Percentiles rank a stretch among this genome's conserved stretches.
Evolutionary conservation across 2,329 filamentous ascomycete species (phyloP).

Genomic region (Penicillium psychrosexuale): DNA sequence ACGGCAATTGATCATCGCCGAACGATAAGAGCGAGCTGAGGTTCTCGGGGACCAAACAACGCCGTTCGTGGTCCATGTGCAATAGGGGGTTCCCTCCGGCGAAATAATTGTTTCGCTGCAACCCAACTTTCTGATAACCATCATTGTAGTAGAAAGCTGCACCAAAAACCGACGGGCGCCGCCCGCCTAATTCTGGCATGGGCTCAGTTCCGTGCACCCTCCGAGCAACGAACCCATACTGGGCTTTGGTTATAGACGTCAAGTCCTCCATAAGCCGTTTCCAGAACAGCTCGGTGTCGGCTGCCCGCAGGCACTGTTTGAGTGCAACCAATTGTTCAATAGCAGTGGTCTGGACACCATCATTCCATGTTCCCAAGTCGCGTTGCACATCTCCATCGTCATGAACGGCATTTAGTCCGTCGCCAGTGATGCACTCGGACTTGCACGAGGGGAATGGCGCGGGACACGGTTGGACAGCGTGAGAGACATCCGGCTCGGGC

Average conservation of each 20-base stretch:
- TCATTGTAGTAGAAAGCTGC: constrained; percentile 66
- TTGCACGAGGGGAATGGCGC: constrained; percentile 31
- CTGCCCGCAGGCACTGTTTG: constrained; percentile 54
- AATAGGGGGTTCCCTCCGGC: constrained; percentile 64
- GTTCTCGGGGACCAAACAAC: constrained; percentile 64
- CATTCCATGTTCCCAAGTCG: constrained; percentile 35
- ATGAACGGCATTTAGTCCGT: constrained; percentile 17
- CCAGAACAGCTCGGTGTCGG: constrained; percentile 63
- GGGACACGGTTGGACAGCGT: constrained; percentile 24
- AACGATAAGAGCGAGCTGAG: constrained; percentile 60
- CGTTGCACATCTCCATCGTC: constrained; percentile 25
- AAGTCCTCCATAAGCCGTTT: constrained; percentile 61
- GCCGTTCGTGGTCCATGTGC: constrained; percentile 69
- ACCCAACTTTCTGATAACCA: constrained; percentile 51
- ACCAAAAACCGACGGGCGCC: constrained; percentile 62
- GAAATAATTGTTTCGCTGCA: constrained; percentile 61
- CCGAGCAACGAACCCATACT: constrained; percentile 68
- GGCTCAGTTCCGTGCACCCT: constrained; percentile 59
- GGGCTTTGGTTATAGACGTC: constrained; percentile 60
- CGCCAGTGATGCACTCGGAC: constrained; percentile 29
- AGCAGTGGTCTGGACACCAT: constrained; percentile 57
- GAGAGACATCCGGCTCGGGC: constrained; percentile 33
- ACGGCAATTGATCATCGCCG: constrained; percentile 56
- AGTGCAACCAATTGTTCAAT: constrained; percentile 59
- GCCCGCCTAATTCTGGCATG: constrained; percentile 59